Evolutionary conservation across 2,329 filamentous ascomycete species (phyloP), one percentile per base, ranked within the genome.

Genomic region (Fusarium pseudoanthophilum): DNA sequence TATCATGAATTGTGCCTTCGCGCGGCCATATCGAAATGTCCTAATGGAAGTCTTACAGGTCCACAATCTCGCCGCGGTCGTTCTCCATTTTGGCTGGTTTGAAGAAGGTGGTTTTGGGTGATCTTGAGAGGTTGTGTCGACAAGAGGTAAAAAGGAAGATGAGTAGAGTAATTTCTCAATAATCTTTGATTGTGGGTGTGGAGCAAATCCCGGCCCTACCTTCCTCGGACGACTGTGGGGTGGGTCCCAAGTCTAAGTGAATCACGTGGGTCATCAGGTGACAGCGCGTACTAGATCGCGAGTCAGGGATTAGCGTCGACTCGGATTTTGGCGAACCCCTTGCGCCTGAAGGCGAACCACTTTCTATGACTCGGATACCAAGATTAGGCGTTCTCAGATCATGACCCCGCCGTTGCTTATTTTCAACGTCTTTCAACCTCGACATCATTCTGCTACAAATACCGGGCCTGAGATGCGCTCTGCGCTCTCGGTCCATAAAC

Each of bases 31-130:
- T 46, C 49, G 42, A 49, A 49, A 60, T 60, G 42, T 63, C 65
- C 61, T 39, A 77, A 74, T 67, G 66, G 59, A 67, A 69, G 78
- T 87, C 92, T 87, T 92, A 97, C 94, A 97, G 95, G 89, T 98
- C 95, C 87, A 98, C 96, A 89, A 98, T 95, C 88, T 98, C 95
- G 89, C 95, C 95, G 89, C 95, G 95, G 90, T 98, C 96, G 95
- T 99, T 99, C 92, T 99, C 96, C 96, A 98, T 99, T 88, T 90
- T 95, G 84, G 82, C 86, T 83, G 81, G 80, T 75, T 76, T 76
- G 62, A 61, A 58, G 69, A 75, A 74, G 74, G 65, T 74, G 70
- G 70, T 79, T 77, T 59, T 76, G 73, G 71, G 75, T 78, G 76
- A 69, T 75, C 78, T 69, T 78, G 70, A 75, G 78, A 75, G 73